Evolutionary conservation across 1,284 basidiomycete genomes (phyloP).

Genomic region (Trametes sp.): DNA sequence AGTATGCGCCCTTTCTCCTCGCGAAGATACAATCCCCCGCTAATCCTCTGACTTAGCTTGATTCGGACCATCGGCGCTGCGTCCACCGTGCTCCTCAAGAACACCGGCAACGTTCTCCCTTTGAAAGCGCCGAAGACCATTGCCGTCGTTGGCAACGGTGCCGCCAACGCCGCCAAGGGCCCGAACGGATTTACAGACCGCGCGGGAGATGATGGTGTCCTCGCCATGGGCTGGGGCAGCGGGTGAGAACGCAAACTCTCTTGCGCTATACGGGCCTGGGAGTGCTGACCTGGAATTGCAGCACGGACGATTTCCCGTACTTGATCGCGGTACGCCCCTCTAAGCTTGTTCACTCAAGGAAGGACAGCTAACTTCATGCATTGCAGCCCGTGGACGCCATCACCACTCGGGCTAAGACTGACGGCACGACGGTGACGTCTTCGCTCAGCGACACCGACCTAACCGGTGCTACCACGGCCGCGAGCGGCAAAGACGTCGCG

Average conservation of each 20-base stretch:
- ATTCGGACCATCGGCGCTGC: slow-evolving; percentile 75
- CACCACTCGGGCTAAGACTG: slow-evolving; percentile 47
- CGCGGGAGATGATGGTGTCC: slow-evolving; percentile 43
- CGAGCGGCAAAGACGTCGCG: slow-evolving; percentile 60
- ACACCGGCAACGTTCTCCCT: slow-evolving; percentile 63
- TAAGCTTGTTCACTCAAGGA: background rate
- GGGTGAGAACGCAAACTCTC: slow-evolving; percentile 42
- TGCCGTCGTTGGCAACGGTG: slow-evolving; percentile 69
- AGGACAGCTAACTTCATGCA: too few relatives aligned
- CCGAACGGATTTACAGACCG: slow-evolving; percentile 60
- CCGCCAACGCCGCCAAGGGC: slow-evolving; percentile 62
- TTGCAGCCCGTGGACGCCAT: slow-evolving; percentile 58
- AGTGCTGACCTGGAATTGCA: too few relatives aligned
- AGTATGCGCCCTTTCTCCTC: slow-evolving; percentile 43
- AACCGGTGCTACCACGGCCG: slow-evolving; percentile 52
- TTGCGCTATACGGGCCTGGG: too few relatives aligned
- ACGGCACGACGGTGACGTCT: slow-evolving; percentile 55
- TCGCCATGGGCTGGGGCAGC: slow-evolving; percentile 69
- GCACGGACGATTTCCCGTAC: slow-evolving; percentile 33
- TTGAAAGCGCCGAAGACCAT: slow-evolving; percentile 60
- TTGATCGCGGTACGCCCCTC: background rate
- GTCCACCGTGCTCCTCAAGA: slow-evolving; percentile 80
- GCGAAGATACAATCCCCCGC: too few relatives aligned
- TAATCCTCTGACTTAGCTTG: slow-evolving; percentile 44
- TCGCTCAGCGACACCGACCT: slow-evolving; percentile 68